Percentiles rank a stretch among this genome's conserved stretches.
Evolutionary conservation across 2,329 filamentous ascomycete species (phyloP).

Genomic region (Keithomyces neogunnii): DNA sequence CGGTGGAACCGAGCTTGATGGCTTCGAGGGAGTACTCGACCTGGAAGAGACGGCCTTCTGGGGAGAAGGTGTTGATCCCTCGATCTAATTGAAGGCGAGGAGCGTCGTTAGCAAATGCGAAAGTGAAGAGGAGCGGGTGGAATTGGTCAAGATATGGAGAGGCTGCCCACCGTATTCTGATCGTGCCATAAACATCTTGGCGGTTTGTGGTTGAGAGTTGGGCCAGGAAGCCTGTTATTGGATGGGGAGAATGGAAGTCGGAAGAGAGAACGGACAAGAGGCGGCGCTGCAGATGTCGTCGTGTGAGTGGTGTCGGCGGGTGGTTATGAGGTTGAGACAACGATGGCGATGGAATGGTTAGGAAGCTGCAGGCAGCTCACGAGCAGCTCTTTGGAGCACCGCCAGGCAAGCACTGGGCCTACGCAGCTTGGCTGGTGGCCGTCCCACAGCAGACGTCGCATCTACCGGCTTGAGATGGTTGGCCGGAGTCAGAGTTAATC

Average conservation of each 20-base stretch:
- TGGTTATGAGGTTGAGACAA: conserved; percentile 6
- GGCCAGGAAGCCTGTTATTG: neutral
- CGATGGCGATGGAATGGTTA: neutral
- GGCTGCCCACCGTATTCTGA: conserved; percentile 89
- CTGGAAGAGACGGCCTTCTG: conserved; percentile 98
- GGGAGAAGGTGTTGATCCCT: conserved; percentile 99
- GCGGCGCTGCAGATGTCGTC: neutral
- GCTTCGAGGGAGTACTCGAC: conserved; percentile 99
- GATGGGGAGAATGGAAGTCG: neutral
- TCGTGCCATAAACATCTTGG: conserved; percentile 97
- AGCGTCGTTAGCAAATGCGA: conserved; percentile 11
- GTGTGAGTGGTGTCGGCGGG: neutral
- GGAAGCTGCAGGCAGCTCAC: conserved; percentile 8
- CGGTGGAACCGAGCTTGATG: conserved; percentile 98
- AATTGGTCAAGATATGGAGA: conserved; percentile 14
- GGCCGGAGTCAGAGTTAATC: conserved; percentile 4
- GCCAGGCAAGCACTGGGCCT: conserved; percentile 27
- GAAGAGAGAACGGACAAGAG: neutral
- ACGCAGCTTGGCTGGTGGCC: conserved; percentile 19
- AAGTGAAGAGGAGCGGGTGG: conserved; percentile 10
- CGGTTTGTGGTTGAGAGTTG: conserved; percentile 25
- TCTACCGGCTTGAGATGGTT: neutral
- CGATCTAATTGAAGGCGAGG: conserved; percentile 56
- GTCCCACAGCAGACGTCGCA: neutral
- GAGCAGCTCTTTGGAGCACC: conserved; percentile 13